Evolutionary conservation across 148 eudicot genomes (phyloP), one percentile per base, ranked within the genome.

Genomic region (Diospyros lotus): DNA sequence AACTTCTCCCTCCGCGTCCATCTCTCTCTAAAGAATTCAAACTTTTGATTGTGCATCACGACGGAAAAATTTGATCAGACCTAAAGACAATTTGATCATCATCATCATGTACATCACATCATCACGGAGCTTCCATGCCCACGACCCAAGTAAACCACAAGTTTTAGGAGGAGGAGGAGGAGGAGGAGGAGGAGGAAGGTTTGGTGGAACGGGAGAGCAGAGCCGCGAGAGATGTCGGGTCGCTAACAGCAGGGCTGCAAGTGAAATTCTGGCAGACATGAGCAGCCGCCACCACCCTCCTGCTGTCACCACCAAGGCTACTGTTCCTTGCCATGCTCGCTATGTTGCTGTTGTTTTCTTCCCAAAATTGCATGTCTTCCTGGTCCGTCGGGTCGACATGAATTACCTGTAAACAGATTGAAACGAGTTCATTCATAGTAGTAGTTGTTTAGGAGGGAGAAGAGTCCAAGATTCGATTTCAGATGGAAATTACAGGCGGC

Each of bases 211-310:
- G 90, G 1, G 74, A 79, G 41, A 94, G 90, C 71, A 86, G 86
- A 75, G 87, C 80, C 74, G 73, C 74, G 6, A 94, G 94, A 72
- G 93, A 79, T n/a, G 6, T 61, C 4, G 97, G 89, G 67, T 90
- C 87, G 9, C 59, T 66, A 18, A 92, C 82, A 0, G 92, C 86
- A 63, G 97, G 86, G 64, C 89, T 92, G 78, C 98, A 94, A n/a
- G 93, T 83, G 80, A 92, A 94, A 75, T 90, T 85, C 70, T 86
- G 92, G 83, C 98, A 94, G 3, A 92, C 88, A 12, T 86, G 89
- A 68, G 85, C 98, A 5, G 87, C 82, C 1, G 86, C 91, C 78
- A 28, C 28, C 28, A 28, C 28, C 28, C 28, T 28, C 28, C 28
- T 0, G 28, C 85, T 92, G 40, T 78, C 96, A 39, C 82, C 68